Conservation (phyloP, 352 stramenopile species). For the Phytophthora megakarya region DNA sequence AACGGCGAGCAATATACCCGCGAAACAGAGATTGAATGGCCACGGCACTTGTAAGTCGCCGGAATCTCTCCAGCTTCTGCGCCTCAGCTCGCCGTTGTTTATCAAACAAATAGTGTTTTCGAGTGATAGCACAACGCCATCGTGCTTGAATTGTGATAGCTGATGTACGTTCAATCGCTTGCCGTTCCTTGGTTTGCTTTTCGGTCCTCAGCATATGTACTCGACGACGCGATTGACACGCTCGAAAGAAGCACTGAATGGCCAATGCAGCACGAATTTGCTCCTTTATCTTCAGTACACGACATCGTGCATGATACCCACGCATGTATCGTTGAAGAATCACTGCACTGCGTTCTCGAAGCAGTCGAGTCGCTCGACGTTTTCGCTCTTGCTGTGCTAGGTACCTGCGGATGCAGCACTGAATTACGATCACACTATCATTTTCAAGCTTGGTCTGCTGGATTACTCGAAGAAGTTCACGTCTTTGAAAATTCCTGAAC, state of each 20-base stretch:
- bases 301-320: conserved; percentile 51
- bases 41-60: conserved; percentile 49
- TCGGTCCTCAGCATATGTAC: conserved; percentile 47
- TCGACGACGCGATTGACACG: conserved; percentile 41
- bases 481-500: conserved; percentile 67
- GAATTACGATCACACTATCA: conserved; percentile 53
- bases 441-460: conserved; percentile 68
- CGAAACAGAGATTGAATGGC: conserved; percentile 69
- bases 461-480: conserved; percentile 62
- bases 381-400: conserved; percentile 57
- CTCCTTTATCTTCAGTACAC: conserved; percentile 28
- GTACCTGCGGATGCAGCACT: conserved; percentile 58
- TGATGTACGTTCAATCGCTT: conserved; percentile 35
- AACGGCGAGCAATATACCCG: conserved; percentile 59
- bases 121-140: conserved; percentile 45
- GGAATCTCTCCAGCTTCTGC: conserved; percentile 44
- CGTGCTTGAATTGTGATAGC: conserved; percentile 55
- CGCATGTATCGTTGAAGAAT: conserved; percentile 61
- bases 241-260: conserved; percentile 65
- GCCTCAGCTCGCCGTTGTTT: conserved; percentile 36
- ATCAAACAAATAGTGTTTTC: conserved; percentile 40
- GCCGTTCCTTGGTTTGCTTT: conserved; percentile 35
- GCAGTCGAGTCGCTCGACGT: conserved; percentile 19
- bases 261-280: conserved; percentile 46
- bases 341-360: conserved; percentile 31